Evolutionary conservation across 345 rosid species (phyloP), one percentile per base, ranked within the genome.

Genomic region (Bruguiera parviflora): DNA sequence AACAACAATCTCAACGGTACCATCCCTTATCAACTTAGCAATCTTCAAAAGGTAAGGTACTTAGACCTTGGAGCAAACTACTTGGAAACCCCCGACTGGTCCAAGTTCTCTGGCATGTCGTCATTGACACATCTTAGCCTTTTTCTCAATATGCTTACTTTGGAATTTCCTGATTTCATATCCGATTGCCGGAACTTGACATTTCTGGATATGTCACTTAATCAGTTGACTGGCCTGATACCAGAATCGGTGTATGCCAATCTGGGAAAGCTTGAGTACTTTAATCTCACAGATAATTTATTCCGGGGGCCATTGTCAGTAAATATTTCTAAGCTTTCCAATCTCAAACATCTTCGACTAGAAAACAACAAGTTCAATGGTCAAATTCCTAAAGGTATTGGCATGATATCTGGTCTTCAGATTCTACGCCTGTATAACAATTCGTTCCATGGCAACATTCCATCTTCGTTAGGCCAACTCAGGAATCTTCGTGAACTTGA

Each of bases 61-160:
- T 66, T 77, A 25, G 89, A 89, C 76, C 81, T 87, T 28, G 96
- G 96, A 69, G 75, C 53, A 8, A 89, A 89, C 72, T 84, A 61
- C 71, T 76, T 89, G 58, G 73, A 62, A 61, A 66, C 85, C 29
- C 79, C 86, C 29, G 84, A 85, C 18, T 84, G 86, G 90, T 84
- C 92, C 1, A 68, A 75, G 28, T 87, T 89, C 74, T 78, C 79
- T 0, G 64, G 52, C 59, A 73, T 89, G 84, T 83, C 86, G 51
- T 73, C 60, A 5, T 71, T 89, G 85, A 75, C 70, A 24, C 71
- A 85, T 57, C 85, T 89, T 59, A 78, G 85, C 75, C 33, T 89
- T 24, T 76, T 1, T 63, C 13, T 27, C 49, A 81, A 85, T 63
- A 71, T 0, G 0, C 73, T 87, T 25, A 37, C 65, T 0, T 37